Base-by-base conservation (phyloP, 441 rosid genomes). In the Pelargonium fulgidum region DNA sequence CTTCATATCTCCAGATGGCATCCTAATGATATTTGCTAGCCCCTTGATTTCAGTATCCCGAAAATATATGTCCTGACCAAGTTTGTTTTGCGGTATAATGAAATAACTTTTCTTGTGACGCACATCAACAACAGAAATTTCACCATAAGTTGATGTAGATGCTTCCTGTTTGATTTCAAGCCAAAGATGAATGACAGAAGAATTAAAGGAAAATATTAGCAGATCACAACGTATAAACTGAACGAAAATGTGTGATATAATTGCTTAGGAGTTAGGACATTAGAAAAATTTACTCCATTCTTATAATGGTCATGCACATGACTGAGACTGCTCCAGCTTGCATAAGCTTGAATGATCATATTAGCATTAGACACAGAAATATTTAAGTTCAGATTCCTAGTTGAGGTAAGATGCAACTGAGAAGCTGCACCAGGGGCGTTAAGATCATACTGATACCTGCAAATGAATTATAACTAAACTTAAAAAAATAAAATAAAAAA, bases 331-430 rank as follows among this genome's bases (percentile, higher is more conserved):
- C 82, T 87, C 99, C 98, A 95, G 86, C 99, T 95, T 61, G 97
- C 87, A 81, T 89, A 95, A 66, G 98, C 98, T 88, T 95, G 97
- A 79, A 92, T 83, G 64, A 92, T 82, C 93, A 94, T 89, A 80
- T 95, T 95, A 74, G 83, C 82, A 82, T 86, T 95, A 62, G 95
- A 85, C 70, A 89, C 91, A 29, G 98, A 88, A 77, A 90, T 75
- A 73, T 95, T 95, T 73, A 95, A 76, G 84, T 92, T 95, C 70
- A 95, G 82, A 77, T 92, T 93, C 85, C 84, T 78, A 1, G 89
- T 83, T 48, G 90, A 80, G 72, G 91, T 84, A 74, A 95, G 75
- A 69, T 96, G 95, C 72, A 95, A 74, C 80, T 95, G 96, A 66
- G 96, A 86, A 75, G 89, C 86, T 69, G 99, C 87, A 70, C 90